Evolutionary conservation across 2,329 filamentous ascomycete species (phyloP).

Genomic region (Aspergillus melleus): DNA sequence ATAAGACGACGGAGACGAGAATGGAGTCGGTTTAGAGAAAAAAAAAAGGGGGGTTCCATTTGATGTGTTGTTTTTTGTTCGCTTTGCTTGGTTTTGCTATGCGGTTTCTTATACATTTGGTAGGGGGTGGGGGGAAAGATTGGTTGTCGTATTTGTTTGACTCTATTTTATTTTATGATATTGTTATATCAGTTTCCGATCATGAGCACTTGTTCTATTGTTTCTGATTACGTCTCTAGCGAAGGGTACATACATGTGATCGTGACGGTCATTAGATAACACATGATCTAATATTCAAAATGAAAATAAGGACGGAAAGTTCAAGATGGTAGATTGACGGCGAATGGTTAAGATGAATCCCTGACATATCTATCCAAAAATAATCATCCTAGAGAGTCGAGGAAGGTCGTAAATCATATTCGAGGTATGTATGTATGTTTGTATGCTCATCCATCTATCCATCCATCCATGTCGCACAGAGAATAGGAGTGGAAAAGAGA

Average conservation of each 20-base stretch:
- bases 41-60: neutral
- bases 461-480: neutral
- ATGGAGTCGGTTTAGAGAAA: conserved; percentile 5
- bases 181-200: neutral
- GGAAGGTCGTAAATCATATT: neutral
- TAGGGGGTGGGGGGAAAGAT: neutral
- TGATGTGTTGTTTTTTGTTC: neutral
- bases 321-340: neutral
- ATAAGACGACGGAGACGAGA: conserved; percentile 3
- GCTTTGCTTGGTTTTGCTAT: neutral
- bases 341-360: neutral
- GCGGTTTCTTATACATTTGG: neutral
- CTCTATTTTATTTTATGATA: neutral
- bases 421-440: neutral
- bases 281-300: neutral
- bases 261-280: neutral
- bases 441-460: neutral
- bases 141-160: no score
- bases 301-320: neutral
- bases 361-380: neutral
- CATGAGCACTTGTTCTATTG: no score
- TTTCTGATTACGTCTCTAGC: neutral
- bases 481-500: neutral
- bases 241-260: neutral
- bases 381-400: conserved; percentile 4